These are phyloP conservation scores for Aegilops speltoides DNA, from an alignment of 176 grass and related monocot species.

Conservation along the genomic window DNA sequence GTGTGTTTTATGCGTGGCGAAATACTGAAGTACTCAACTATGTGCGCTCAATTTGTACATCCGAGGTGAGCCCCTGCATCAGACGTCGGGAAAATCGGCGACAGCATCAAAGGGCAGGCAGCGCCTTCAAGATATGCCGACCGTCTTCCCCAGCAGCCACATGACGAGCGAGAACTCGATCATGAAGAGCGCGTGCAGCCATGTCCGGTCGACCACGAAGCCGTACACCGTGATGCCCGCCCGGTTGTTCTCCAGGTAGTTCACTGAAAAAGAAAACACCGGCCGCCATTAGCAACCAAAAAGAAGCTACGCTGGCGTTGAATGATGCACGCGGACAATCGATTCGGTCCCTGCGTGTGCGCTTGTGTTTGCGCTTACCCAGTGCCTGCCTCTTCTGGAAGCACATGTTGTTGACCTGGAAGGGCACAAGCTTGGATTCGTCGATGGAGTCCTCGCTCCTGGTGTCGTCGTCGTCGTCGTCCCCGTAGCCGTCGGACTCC, in stretches of 20 bases:
- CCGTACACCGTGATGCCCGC: slow-evolving; percentile 87
- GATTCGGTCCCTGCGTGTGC: neutral
- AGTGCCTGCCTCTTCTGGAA: slow-evolving; percentile 92
- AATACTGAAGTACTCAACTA: neutral
- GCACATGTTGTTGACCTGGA: slow-evolving; percentile 49
- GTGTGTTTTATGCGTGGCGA: neutral
- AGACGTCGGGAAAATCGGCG: neutral
- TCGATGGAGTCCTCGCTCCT: slow-evolving; percentile 41
- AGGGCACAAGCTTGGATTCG: slow-evolving; percentile 40
- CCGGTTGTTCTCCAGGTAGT: slow-evolving; percentile 93
- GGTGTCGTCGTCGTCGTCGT: neutral
- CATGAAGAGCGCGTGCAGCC: slow-evolving; percentile 92
- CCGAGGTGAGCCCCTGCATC: neutral
- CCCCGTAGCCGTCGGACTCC: neutral
- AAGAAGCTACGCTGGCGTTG: neutral
- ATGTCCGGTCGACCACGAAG: slow-evolving; percentile 78
- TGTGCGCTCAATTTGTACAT: slow-evolving; percentile 32
- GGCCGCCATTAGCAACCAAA: neutral
- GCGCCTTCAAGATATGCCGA: slow-evolving; percentile 47
- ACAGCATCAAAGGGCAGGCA: neutral
- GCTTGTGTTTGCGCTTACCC: slow-evolving; percentile 29
- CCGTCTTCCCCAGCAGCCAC: slow-evolving; percentile 95
- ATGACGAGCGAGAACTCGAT: slow-evolving; percentile 85
- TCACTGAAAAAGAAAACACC: slow-evolving; percentile 47
- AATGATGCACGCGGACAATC: neutral